Evolutionary conservation across 2,329 filamentous ascomycete species (phyloP), one percentile per base, ranked within the genome.

Genomic region (Rhynchosporium agropyri): DNA sequence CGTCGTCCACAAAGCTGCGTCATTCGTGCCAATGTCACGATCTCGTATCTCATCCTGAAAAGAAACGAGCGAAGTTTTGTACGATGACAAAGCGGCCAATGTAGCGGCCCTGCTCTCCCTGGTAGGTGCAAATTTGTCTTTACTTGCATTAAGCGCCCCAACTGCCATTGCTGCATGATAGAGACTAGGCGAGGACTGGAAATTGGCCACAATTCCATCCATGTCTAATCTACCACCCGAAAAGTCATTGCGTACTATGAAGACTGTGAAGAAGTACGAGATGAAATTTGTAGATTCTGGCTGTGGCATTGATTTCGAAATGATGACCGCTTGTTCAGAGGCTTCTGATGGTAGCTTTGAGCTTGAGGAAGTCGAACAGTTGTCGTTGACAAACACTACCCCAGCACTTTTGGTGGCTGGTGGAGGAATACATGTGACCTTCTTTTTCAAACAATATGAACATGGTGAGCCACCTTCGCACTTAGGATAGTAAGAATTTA

Each of bases 1-100:
- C 8, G 69, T 70, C 0, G 59, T 68, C 69, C 69, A 71, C 4
- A 71, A 43, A 33, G 60, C 58, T 26, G 64, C 61, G 43, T 70
- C 61, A 53, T 60, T 66, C 31, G 60, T 20, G 10, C 42, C 36
- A 6, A 67, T 20, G 29, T 42, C 46, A 15, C 12, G 46, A 13
- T 33, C 38, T 38, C 50, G 36, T 1, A 71, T 59, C 2, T 67
- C 64, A 2, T 40, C 38, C 40, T 61, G 64, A 49, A 69, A 58
- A 2, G 29, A 51, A 4, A 49, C 42, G 28, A 70, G 56, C 13
- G 67, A 64, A 29, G 38, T 60, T 20, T 62, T 58, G 48, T 70
- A 69, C 3, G 67, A 58, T 10, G 33, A 64, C 10, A 70, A 61
- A 13, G 68, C 67, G 33, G 28, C 42, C 38, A 65, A 29, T 12